phyloP scores from a whole-genome alignment of 768 basidiomycete genomes.

The Jaapia argillacea region DNA sequence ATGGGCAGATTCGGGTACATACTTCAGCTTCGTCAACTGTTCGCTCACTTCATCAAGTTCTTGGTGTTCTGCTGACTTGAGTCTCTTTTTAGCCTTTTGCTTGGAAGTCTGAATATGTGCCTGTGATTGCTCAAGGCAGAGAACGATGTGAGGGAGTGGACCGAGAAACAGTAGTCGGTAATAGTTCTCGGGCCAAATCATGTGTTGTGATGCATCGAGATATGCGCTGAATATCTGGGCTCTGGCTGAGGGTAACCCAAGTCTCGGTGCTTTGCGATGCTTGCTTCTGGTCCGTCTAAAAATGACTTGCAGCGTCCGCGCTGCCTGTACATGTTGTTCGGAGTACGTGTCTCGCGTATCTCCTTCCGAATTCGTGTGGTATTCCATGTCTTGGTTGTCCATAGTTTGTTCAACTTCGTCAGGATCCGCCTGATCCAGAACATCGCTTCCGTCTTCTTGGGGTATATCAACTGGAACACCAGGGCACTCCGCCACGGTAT shows the following conservation, averaged over 20 bases:
- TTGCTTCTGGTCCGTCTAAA: background rate
- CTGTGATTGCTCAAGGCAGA: constrained; percentile 28
- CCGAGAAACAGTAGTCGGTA: constrained; percentile 28
- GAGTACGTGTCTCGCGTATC: background rate
- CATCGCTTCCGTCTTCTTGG: background rate
- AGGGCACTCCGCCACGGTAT: background rate
- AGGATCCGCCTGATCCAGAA: background rate
- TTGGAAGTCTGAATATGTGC: constrained; percentile 17
- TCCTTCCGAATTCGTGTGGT: too few relatives aligned
- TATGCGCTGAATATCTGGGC: constrained; percentile 19
- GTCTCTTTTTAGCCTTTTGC: constrained; percentile 18
- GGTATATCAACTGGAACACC: background rate
- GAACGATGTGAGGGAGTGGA: constrained; percentile 28
- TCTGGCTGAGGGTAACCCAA: constrained; percentile 12
- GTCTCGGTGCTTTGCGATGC: constrained; percentile 7
- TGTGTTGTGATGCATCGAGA: constrained; percentile 14
- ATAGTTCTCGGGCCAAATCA: constrained; percentile 17
- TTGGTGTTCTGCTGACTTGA: constrained; percentile 10
- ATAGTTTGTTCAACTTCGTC: background rate
- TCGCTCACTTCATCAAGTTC: background rate
- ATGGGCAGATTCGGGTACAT: background rate
- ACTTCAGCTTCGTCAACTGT: background rate
- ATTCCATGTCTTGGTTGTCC: background rate
- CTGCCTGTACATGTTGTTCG: background rate
- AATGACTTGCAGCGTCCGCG: background rate